These are phyloP conservation scores for Tulasnella sp. DNA, from an alignment of 768 basidiomycete genomes.

Conservation along the genomic window DNA sequence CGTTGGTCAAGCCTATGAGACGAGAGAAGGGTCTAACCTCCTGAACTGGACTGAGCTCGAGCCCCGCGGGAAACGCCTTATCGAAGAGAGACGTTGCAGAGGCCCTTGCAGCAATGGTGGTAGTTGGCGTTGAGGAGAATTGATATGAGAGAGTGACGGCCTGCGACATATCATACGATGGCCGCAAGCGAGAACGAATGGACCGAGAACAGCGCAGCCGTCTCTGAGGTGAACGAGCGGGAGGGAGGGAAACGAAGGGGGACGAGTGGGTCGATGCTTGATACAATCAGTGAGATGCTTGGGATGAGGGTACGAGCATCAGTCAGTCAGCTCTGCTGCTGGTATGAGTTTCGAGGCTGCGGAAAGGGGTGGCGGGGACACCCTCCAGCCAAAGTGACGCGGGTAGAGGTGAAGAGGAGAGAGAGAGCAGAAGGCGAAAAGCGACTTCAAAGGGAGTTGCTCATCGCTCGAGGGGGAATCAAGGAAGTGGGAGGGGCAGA, in stretches of 20 bases:
- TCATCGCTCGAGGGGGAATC: not conserved
- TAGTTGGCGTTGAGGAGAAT: not conserved
- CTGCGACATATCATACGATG: not conserved
- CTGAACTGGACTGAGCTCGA: not conserved
- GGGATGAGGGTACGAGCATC: not conserved
- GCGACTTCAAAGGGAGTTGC: not conserved
- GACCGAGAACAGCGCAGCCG: slow-evolving; percentile 4
- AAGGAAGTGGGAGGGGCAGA: not conserved
- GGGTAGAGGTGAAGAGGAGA: not conserved
- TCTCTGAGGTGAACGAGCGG: not conserved
- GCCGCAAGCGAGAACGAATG: not conserved
- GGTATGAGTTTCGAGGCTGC: not conserved
- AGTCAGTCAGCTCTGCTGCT: not conserved
- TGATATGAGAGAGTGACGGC: not conserved
- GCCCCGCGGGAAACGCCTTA: not conserved
- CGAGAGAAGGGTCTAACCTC: not conserved
- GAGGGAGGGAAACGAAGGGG: not conserved
- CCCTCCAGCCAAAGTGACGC: not conserved
- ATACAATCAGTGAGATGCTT: not conserved
- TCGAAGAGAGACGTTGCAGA: not conserved
- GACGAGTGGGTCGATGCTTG: not conserved
- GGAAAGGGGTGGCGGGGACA: not conserved
- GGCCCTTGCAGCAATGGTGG: not conserved
- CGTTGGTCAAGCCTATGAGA: not conserved
- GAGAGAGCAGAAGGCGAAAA: not conserved